Percentiles rank a stretch among this genome's conserved stretches.
Conservation (phyloP, 164 flowering plant species). For the Euptelea pleiosperma region DNA sequence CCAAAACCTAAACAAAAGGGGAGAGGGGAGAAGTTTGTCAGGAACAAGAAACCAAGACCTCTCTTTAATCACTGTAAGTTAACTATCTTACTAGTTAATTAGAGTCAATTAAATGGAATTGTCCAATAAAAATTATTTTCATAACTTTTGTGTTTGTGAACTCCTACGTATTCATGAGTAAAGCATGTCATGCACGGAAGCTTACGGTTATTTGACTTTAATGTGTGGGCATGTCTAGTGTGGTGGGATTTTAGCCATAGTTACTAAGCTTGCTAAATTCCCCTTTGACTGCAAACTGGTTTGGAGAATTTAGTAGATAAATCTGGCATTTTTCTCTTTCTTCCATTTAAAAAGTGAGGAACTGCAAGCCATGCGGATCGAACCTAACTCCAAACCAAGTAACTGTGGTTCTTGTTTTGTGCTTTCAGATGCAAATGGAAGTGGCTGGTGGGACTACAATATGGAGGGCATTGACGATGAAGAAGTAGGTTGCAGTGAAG, state of each 20-base stretch:
- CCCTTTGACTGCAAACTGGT: too few species aligned
- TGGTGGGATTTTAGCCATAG: too few species aligned
- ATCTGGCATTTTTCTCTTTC: too few species aligned
- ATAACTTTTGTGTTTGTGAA: not conserved
- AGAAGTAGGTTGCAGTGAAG: slow-evolving; percentile 67
- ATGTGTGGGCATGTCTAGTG: too few species aligned
- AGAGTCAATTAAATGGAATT: too few species aligned
- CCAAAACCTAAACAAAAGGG: slow-evolving; percentile 38
- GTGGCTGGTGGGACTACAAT: slow-evolving; percentile 83
- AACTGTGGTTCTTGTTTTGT: not conserved
- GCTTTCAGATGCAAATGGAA: slow-evolving; percentile 77
- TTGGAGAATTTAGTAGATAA: too few species aligned
- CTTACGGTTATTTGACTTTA: too few species aligned
- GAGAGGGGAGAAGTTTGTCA: slow-evolving; percentile 1
- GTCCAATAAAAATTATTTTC: not conserved
- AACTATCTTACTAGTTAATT: not conserved
- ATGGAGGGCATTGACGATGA: slow-evolving; percentile 86
- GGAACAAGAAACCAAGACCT: slow-evolving; percentile 37
- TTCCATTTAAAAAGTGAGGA: too few species aligned
- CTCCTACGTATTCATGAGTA: not conserved
- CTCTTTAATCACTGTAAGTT: slow-evolving; percentile 72
- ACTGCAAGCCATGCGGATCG: too few species aligned
- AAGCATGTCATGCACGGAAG: too few species aligned
- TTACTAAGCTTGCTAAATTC: not conserved
- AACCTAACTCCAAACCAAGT: too few species aligned